A percentile compares a stretch with the other conserved stretches of the same genome.
phyloP scores from a whole-genome alignment of 345 rosid species.

The Dimocarpus longan region DNA sequence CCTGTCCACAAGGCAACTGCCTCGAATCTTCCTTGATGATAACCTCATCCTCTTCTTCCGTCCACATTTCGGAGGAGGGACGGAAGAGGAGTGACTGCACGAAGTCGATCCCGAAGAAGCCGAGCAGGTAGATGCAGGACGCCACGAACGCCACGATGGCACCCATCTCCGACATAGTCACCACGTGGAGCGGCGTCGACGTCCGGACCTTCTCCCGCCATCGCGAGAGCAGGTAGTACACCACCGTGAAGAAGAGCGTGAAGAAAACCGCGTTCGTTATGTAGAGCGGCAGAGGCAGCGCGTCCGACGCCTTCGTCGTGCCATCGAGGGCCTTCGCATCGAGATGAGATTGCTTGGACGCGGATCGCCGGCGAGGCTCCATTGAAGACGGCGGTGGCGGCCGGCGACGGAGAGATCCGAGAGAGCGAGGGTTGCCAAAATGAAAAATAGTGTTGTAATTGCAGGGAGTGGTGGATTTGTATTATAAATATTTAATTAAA shows the following conservation, averaged over 20 bases:
- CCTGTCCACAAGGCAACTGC: slow-evolving; percentile 49
- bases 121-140: slow-evolving; percentile 59
- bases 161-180: slow-evolving; percentile 54
- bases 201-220: slow-evolving; percentile 82
- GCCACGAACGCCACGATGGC: slow-evolving; percentile 58
- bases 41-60: slow-evolving; percentile 40
- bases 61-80: slow-evolving; percentile 56
- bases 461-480: background rate
- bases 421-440: too few species aligned
- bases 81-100: slow-evolving; percentile 59
- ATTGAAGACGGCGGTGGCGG: slow-evolving; percentile 4
- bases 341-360: background rate
- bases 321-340: background rate
- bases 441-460: background rate
- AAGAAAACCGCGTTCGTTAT: slow-evolving; percentile 62
- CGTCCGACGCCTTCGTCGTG: slow-evolving; percentile 43
- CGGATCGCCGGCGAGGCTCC: slow-evolving; percentile 33
- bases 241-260: slow-evolving; percentile 63
- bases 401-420: background rate
- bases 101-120: slow-evolving; percentile 70
- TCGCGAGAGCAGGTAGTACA: slow-evolving; percentile 62
- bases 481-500: background rate
- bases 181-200: slow-evolving; percentile 60
- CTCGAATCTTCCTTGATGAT: slow-evolving; percentile 41
- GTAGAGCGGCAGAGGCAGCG: slow-evolving; percentile 54